Conservation (phyloP, 768 basidiomycete species). For the Boletus huronensis region DNA sequence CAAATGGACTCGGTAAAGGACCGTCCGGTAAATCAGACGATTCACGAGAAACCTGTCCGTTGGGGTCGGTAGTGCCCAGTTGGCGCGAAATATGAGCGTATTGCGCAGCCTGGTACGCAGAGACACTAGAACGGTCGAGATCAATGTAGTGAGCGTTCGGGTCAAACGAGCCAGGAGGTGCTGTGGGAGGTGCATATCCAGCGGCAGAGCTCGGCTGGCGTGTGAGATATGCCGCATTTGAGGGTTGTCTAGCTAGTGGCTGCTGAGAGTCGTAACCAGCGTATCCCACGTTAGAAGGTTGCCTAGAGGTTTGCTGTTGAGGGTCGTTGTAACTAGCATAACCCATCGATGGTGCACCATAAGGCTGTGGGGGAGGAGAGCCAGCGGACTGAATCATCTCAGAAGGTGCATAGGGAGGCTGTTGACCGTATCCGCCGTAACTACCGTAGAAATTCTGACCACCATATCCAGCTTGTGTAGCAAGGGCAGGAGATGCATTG, state of each 20-base stretch:
- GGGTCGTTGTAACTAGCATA: constrained; percentile 27
- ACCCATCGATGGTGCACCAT: constrained; percentile 19
- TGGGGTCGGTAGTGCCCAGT: constrained; percentile 37
- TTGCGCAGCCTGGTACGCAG: constrained; percentile 73
- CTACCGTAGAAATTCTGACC: constrained; percentile 26
- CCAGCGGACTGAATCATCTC: constrained; percentile 13
- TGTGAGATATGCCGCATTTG: constrained; percentile 21
- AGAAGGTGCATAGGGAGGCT: constrained; percentile 10
- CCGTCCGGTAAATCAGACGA: constrained; percentile 14
- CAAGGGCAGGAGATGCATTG: constrained; percentile 30
- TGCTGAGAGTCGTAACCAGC: constrained; percentile 28
- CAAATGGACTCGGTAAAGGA: constrained; percentile 30
- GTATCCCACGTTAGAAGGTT: constrained; percentile 16
- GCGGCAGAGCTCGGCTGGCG: constrained; percentile 16
- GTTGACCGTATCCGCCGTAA: constrained; percentile 27
- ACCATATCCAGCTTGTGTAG: constrained; percentile 14
- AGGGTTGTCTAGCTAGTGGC: constrained; percentile 25
- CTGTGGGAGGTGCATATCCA: constrained; percentile 8
- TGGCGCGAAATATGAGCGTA: constrained; percentile 66
- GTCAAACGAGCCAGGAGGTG: constrained; percentile 16
- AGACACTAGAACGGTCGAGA: constrained; percentile 63
- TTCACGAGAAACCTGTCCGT: constrained; percentile 14
- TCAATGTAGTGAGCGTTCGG: constrained; percentile 53
- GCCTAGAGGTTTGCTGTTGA: constrained; percentile 22
- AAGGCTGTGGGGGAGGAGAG: constrained; percentile 22